phyloP scores from a whole-genome alignment of 345 rosid species.

The Melaleuca alternifolia region DNA sequence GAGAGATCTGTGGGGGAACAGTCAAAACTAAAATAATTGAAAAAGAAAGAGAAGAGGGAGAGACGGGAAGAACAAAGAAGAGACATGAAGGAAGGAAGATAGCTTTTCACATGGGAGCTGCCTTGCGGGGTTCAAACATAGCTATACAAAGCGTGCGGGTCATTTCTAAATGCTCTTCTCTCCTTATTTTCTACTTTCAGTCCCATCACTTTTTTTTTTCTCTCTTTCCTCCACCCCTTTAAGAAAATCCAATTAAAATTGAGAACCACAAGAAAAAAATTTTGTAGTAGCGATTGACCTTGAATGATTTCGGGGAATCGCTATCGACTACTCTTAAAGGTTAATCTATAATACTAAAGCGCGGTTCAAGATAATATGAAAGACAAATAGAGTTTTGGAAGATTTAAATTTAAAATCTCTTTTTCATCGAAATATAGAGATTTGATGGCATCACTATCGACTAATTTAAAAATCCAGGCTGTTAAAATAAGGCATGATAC shows the following conservation, averaged over 20 bases:
- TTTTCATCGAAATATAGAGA: accelerated
- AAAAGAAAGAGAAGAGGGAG: not conserved
- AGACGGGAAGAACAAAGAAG: not conserved
- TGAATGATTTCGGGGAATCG: not conserved
- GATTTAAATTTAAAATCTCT: not conserved
- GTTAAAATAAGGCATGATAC: not conserved
- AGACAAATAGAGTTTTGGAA: not conserved
- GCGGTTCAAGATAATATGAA: not conserved
- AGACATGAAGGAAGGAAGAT: not conserved
- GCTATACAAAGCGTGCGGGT: not conserved
- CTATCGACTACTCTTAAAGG: not conserved
- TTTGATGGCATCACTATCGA: not conserved
- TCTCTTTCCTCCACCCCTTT: not conserved
- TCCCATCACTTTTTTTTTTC: not conserved
- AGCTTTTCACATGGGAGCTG: not conserved
- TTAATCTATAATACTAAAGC: not conserved
- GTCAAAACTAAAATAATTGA: not conserved
- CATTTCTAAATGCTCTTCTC: not conserved
- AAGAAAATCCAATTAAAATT: no score
- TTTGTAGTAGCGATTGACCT: not conserved
- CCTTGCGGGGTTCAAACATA: not conserved
- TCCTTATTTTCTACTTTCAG: not conserved
- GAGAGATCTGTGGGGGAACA: not conserved
- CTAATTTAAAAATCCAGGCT: not conserved
- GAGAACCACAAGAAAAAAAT: not conserved